A percentile compares a stretch with the other conserved stretches of the same genome.
These are phyloP conservation scores for Tuber melanosporum DNA, from an alignment of 495 filamentous ascomycete species.

Conservation along the genomic window DNA sequence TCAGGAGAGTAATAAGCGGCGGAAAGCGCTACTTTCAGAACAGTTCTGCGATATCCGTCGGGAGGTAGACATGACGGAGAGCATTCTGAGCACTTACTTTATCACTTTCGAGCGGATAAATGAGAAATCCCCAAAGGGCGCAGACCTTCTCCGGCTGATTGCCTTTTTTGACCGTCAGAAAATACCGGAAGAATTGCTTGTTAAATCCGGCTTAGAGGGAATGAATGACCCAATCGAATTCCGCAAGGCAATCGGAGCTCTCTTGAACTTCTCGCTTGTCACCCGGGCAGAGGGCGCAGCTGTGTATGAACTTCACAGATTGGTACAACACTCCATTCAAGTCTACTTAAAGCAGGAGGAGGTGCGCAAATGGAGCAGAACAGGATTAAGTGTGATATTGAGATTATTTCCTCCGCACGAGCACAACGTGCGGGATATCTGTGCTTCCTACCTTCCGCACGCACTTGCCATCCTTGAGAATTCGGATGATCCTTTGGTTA, in stretches of 20 bases:
- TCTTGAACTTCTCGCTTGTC: conserved; percentile 15
- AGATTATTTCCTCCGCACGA: conserved; percentile 9
- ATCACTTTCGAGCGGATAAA: conserved; percentile 48
- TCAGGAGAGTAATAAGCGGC: not conserved
- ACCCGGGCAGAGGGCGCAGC: conserved; percentile 1
- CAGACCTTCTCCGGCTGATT: conserved; percentile 41
- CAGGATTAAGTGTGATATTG: not conserved
- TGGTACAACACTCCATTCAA: conserved; percentile 19
- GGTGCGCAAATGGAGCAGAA: not conserved
- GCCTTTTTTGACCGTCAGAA: conserved; percentile 41
- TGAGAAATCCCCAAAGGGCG: conserved; percentile 30
- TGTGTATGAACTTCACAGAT: conserved; percentile 17
- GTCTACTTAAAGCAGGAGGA: conserved; percentile 4
- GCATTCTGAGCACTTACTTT: conserved; percentile 45
- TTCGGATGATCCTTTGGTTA: not conserved
- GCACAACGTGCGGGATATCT: not conserved
- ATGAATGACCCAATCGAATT: conserved; percentile 3
- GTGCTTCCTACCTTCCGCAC: conserved; percentile 14
- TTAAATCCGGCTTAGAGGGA: not conserved
- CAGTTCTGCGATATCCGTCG: not conserved
- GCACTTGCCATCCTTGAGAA: not conserved
- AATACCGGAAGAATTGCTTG: conserved; percentile 35
- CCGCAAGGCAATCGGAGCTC: conserved; percentile 9
- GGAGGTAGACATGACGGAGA: not conserved
- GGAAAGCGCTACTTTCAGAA: not conserved